phyloP scores from a whole-genome alignment of 2,329 filamentous ascomycete species.

The Pseudomassariella vexata region DNA sequence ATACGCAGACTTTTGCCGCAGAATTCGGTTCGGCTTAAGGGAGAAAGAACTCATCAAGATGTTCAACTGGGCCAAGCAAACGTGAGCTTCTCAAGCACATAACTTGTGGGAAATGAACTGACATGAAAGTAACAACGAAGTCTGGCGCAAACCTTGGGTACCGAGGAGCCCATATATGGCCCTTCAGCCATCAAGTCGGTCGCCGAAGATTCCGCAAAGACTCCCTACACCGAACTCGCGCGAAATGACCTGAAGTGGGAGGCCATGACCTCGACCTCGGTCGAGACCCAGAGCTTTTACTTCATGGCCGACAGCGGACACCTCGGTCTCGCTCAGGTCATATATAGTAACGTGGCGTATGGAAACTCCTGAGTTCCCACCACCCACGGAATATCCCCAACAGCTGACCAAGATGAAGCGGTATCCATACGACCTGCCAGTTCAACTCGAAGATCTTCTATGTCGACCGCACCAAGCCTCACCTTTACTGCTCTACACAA shows the following conservation, averaged over 20 bases:
- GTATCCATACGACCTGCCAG: constrained; percentile 83
- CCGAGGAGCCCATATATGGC: constrained; percentile 93
- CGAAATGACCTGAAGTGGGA: constrained; percentile 80
- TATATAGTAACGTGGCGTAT: constrained; percentile 96
- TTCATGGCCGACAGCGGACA: constrained; percentile 73
- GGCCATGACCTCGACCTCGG: constrained; percentile 74
- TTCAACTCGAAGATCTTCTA: constrained; percentile 94
- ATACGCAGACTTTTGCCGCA: too few species aligned
- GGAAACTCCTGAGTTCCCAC: constrained; percentile 21
- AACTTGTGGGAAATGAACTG: constrained; percentile 11
- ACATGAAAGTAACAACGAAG: constrained; percentile 36
- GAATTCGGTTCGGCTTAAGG: too few species aligned
- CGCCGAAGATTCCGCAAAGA: constrained; percentile 69
- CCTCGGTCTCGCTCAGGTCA: constrained; percentile 78
- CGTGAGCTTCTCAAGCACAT: constrained; percentile 49
- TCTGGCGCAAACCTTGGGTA: constrained; percentile 80
- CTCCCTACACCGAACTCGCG: constrained; percentile 73
- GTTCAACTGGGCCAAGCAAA: constrained; percentile 94
- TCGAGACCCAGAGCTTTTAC: constrained; percentile 96
- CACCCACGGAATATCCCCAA: constrained; percentile 7
- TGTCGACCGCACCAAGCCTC: constrained; percentile 63
- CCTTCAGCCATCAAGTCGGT: constrained; percentile 82
- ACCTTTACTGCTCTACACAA: constrained; percentile 78
- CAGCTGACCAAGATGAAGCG: constrained; percentile 46
- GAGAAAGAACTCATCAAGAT: constrained; percentile 40